Percentiles rank a stretch among this genome's conserved stretches.
Evolutionary conservation across 257 asterid species (phyloP).

Genomic region (Gynochthodes officinalis): DNA sequence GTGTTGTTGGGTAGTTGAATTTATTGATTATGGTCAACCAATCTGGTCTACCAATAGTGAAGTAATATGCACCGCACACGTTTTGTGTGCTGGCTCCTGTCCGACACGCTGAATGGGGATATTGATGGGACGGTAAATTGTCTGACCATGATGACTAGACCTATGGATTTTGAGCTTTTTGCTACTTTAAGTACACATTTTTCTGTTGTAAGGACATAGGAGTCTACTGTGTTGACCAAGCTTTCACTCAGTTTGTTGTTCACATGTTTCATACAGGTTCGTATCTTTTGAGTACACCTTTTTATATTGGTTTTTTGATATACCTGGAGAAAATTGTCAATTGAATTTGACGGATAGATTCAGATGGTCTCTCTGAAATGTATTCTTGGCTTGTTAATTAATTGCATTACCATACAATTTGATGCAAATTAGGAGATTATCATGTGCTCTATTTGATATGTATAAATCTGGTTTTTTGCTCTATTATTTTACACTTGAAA

Average conservation of each 20-base stretch:
- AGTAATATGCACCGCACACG: background rate
- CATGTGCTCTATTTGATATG: background rate
- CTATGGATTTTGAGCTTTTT: background rate
- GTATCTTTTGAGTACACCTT: background rate
- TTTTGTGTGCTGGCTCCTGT: background rate
- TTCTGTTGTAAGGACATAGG: background rate
- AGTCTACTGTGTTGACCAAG: no score
- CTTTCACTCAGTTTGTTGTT: background rate
- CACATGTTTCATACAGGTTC: background rate
- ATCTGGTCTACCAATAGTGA: background rate
- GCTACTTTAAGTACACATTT: background rate
- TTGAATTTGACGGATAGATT: background rate
- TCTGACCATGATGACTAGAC: background rate
- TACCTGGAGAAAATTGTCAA: background rate
- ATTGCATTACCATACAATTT: background rate
- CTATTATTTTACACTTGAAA: background rate
- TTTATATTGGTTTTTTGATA: background rate
- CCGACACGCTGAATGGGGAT: background rate
- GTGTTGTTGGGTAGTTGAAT: slow-evolving; percentile 4
- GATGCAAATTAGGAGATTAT: background rate
- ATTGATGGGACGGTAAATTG: background rate
- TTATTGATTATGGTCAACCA: background rate
- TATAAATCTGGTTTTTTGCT: background rate
- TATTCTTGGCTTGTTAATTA: background rate
- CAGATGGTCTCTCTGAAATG: background rate